Evolutionary conservation across 805 yeast species (phyloP), one percentile per base, ranked within the genome.

Genomic region (Pichia kluyveri): DNA sequence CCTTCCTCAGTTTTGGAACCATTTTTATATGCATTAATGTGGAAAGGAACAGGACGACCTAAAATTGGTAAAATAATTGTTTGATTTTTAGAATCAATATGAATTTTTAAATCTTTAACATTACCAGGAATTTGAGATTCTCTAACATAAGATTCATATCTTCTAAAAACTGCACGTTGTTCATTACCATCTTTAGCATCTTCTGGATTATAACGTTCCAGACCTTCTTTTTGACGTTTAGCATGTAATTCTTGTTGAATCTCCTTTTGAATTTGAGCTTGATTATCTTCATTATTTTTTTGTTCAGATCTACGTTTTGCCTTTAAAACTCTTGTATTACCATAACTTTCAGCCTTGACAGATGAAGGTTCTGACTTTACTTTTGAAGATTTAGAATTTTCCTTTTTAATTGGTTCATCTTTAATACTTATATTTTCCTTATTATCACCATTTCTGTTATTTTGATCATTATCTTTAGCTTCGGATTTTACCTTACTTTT

Each of bases 31-130:
- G 97, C 74, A 64, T 88, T 88, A 61, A 91, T 89, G 65, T 91
- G 99, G 73, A 93, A 91, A 26, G 99, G 99, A 45, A 93, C 98
- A 1, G 98, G 97, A 60, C 98, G 77, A 53, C 99, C 99, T 59
- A 83, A 79, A 50, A 91, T 84, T 45, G 99, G 99, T 50, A 91
- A 70, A 51, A 91, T 79, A 48, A 91, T 84, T 1, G 97, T 86
- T 67, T 90, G 96, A 49, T 85, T 77, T 60, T 86, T 87, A 63
- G 79, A 74, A 63, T 91, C 99, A 49, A 93, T 89, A 62, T 84
- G 90, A 51, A 91, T 80, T 61, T 82, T 82, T 63, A 93, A 72
- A 62, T 90, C 96, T 59, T 82, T 79, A 18, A 89, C 95, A 57
- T 77, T 77, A 37, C 72, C 68, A 39, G 99, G 98, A 53, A 91